Conservation (phyloP, 441 rosid genomes). For the Adansonia rubrostipa region DNA sequence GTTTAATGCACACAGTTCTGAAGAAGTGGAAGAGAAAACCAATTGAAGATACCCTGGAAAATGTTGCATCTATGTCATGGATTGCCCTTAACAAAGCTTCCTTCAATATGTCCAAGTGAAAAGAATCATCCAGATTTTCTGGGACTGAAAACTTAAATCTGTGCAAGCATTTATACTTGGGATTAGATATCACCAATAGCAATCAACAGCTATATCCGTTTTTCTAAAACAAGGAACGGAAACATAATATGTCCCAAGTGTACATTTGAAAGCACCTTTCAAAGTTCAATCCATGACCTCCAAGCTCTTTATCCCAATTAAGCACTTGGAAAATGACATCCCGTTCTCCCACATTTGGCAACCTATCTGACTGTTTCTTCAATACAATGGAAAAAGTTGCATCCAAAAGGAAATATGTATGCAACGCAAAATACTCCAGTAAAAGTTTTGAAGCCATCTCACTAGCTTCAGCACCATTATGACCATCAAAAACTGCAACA, state of each 20-base stretch:
- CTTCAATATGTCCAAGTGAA: constrained; percentile 78
- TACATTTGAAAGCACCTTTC: constrained; percentile 48
- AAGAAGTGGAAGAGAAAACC: constrained; percentile 10
- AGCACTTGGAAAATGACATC: constrained; percentile 53
- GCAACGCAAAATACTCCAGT: constrained; percentile 87
- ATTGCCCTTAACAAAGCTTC: constrained; percentile 89
- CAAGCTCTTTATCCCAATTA: constrained; percentile 50
- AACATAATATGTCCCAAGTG: background rate
- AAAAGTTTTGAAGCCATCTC: constrained; percentile 92
- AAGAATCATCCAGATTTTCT: constrained; percentile 60
- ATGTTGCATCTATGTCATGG: constrained; percentile 84
- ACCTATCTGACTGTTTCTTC: constrained; percentile 50
- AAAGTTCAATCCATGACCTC: constrained; percentile 50
- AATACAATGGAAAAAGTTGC: constrained; percentile 62
- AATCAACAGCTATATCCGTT: constrained; percentile 1
- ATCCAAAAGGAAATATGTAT: constrained; percentile 88
- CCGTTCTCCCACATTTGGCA: constrained; percentile 48
- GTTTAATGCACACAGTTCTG: constrained; percentile 12
- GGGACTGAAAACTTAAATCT: constrained; percentile 65
- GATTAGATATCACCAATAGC: constrained; percentile 4
- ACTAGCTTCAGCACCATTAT: constrained; percentile 97
- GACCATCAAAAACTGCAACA: constrained; percentile 92
- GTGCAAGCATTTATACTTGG: constrained; percentile 31
- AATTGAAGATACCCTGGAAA: constrained; percentile 61
- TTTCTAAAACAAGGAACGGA: constrained; percentile 13